Base-by-base conservation (phyloP, 306 rosid species). In the Sicyos edulis region DNA sequence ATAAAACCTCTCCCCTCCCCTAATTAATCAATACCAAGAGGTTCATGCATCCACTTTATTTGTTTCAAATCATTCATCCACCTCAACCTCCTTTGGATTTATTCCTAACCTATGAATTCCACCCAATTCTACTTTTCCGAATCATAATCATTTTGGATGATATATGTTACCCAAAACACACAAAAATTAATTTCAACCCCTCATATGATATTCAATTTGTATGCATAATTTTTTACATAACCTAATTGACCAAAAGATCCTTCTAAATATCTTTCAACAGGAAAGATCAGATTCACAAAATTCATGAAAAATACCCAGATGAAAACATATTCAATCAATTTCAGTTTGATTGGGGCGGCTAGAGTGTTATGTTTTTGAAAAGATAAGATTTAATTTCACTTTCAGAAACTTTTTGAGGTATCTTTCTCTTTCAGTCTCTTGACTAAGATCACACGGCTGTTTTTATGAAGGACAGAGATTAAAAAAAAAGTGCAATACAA, bases 41-140 rank as follows among this genome's bases (percentile, higher is more conserved):
- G 20, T 67, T 67, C 72, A 45, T 68, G 73, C 44, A 69, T 5
- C 44, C 3, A 13, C 73, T 68, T 68, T 67, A 4, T 44, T 69
- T 69, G 22, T 50, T 69, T 69, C 73, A 69, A 69, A 69, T 69
- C 73, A 67, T 21, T 44, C 17, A 67, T 22, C 56, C 19, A 47
- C 6, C 12, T 6, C 42, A 47, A 42, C 16, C n/a, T 8, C 47
- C 44, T 69, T 49, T 50, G 58, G 16, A 69, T 50, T 15, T 69
- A 49, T 69, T 50, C 72, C 5, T 8, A 15, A 5, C 32, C n/a
- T 21, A 68, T 50, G 4, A 47, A 49, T 47, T 49, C 72, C 57
- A 68, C 53, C 12, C 0, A 64, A 6, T 47, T 20, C 9, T 67
- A 20, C 72, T 47, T 65, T 67, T 66, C 2, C 2, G 51, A 40